Conservation (phyloP, 2,329 filamentous ascomycete species). For the Waltergamsia citrina region DNA sequence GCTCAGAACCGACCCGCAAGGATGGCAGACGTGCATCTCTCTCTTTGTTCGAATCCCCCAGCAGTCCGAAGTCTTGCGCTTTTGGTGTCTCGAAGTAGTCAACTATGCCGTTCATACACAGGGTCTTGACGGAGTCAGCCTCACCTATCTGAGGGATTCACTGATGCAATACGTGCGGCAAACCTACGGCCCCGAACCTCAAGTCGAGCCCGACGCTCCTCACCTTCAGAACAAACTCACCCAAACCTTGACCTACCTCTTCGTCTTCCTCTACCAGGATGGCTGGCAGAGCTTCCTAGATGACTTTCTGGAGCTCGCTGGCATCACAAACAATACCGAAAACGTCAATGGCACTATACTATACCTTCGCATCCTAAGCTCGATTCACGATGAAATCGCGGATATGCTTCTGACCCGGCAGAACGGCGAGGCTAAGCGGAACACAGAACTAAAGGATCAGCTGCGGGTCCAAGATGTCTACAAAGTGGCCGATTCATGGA, state of each 20-base stretch:
- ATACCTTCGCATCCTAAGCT: constrained; percentile 80
- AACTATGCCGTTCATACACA: constrained; percentile 84
- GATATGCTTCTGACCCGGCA: constrained; percentile 79
- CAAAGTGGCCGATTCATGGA: constrained; percentile 85
- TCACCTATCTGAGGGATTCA: constrained; percentile 70
- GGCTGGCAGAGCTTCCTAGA: constrained; percentile 88
- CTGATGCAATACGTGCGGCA: constrained; percentile 73
- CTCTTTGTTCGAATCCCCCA: constrained; percentile 76
- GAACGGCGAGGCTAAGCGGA: constrained; percentile 70
- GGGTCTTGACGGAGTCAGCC: constrained; percentile 60
- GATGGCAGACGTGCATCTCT: constrained; percentile 81
- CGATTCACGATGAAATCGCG: constrained; percentile 94
- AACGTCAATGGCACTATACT: constrained; percentile 72
- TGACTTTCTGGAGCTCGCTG: constrained; percentile 74
- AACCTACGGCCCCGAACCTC: constrained; percentile 55
- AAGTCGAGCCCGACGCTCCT: constrained; percentile 57
- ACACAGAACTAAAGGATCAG: constrained; percentile 84
- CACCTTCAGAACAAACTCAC: constrained; percentile 94
- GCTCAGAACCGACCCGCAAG: constrained; percentile 70
- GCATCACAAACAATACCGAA: constrained; percentile 50
- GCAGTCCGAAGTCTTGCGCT: constrained; percentile 73
- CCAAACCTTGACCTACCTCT: constrained; percentile 90
- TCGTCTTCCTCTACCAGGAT: constrained; percentile 74
- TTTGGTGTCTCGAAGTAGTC: constrained; percentile 85
- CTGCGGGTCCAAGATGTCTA: constrained; percentile 79